phyloP scores from a whole-genome alignment of 768 basidiomycete species.

The Rhodotorula graminis region DNA sequence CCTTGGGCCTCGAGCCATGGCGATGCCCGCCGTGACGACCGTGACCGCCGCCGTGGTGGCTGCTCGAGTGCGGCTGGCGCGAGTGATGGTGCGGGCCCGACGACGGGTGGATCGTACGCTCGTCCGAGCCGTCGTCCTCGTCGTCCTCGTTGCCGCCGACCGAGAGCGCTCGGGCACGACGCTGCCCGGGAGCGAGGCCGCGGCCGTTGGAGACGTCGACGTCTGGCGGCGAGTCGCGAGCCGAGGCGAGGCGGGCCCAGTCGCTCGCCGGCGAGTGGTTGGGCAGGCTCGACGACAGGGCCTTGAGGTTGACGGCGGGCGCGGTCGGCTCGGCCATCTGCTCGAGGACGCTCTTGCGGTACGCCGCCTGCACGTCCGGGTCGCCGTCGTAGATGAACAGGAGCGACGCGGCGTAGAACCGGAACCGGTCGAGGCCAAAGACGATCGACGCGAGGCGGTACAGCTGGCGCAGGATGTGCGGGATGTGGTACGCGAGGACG shows the following conservation, averaged over 20 bases:
- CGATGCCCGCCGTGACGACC: conserved; percentile 5
- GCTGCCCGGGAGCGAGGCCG: background rate
- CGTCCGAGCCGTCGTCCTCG: conserved; percentile 29
- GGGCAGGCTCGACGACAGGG: conserved; percentile 26
- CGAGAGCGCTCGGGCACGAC: conserved; percentile 22
- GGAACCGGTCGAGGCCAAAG: conserved; percentile 81
- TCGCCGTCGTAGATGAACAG: conserved; percentile 98
- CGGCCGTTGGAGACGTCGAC: background rate
- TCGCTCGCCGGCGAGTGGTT: conserved; percentile 9
- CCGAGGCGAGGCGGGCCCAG: conserved; percentile 1
- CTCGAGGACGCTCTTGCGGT: conserved; percentile 34
- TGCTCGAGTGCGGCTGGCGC: no score
- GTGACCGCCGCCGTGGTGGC: background rate
- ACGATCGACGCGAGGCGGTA: conserved; percentile 91
- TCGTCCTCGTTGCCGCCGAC: conserved; percentile 36
- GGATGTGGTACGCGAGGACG: conserved; percentile 85
- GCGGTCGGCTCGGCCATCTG: conserved; percentile 13
- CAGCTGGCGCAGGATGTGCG: conserved; percentile 79
- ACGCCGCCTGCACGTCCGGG: conserved; percentile 68
- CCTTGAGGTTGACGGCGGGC: background rate
- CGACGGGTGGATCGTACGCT: background rate
- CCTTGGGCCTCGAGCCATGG: background rate
- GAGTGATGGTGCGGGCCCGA: background rate
- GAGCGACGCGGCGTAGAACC: conserved; percentile 96
- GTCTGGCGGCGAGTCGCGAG: background rate